These are phyloP conservation scores for Penicillium sp. DNA, from an alignment of 2,329 filamentous ascomycete species.

Conservation along the genomic window DNA sequence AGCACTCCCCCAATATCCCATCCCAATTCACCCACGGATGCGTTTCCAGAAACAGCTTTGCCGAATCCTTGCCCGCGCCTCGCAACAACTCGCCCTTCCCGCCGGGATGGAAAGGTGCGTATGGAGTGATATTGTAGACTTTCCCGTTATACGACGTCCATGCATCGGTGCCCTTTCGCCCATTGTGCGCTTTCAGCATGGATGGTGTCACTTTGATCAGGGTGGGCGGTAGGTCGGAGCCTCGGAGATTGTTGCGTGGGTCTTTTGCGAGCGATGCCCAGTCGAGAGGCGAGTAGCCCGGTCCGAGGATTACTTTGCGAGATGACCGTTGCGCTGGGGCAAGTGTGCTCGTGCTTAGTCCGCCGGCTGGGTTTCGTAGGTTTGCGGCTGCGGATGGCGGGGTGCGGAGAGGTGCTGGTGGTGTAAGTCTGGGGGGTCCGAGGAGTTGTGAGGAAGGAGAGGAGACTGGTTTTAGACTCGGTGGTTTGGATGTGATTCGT, in stretches of 20 bases:
- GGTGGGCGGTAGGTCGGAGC: constrained; percentile 47
- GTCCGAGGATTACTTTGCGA: constrained; percentile 69
- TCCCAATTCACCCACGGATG: constrained; percentile 69
- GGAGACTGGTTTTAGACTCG: background rate
- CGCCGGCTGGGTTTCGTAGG: constrained; percentile 38
- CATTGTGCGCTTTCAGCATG: constrained; percentile 72
- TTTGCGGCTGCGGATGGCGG: constrained; percentile 43
- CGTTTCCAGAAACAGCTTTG: constrained; percentile 59
- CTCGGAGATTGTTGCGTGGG: constrained; percentile 64
- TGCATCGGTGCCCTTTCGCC: constrained; percentile 77
- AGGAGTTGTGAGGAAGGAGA: constrained; percentile 17
- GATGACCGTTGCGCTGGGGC: constrained; percentile 41
- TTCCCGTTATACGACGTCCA: constrained; percentile 88
- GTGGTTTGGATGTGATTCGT: constrained; percentile 14
- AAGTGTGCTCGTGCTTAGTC: constrained; percentile 40
- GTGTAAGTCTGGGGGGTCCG: constrained; percentile 27
- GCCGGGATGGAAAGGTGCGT: constrained; percentile 85
- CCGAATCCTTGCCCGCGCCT: constrained; percentile 64
- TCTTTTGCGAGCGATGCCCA: constrained; percentile 75
- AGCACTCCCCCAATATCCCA: constrained; percentile 59
- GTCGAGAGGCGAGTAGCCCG: constrained; percentile 90
- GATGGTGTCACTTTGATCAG: constrained; percentile 74
- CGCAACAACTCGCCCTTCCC: constrained; percentile 60
- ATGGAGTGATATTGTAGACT: constrained; percentile 92
- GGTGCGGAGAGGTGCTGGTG: constrained; percentile 31